Conservation (phyloP, 257 asterid species). For the Buddleja alternifolia region DNA sequence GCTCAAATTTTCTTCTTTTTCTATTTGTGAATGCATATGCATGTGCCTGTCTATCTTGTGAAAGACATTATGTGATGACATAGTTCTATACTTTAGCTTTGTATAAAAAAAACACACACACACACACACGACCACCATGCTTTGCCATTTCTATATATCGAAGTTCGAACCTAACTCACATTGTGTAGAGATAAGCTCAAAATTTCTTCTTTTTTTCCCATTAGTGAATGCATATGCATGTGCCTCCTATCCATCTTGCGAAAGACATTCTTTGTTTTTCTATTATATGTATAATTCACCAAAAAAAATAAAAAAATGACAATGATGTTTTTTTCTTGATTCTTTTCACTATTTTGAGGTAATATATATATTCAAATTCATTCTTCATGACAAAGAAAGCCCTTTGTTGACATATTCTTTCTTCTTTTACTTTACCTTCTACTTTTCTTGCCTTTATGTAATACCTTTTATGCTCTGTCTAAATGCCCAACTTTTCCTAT, state of each 20-base stretch:
- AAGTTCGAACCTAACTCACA: slow-evolving; percentile 28
- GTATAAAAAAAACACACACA: no score
- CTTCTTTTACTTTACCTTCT: slow-evolving; percentile 37
- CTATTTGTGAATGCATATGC: neutral
- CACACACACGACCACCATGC: no score
- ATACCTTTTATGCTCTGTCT: slow-evolving; percentile 20
- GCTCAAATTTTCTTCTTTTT: neutral
- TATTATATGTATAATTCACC: neutral
- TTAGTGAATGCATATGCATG: slow-evolving; percentile 31
- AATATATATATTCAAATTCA: slow-evolving; percentile 36
- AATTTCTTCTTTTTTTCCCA: neutral
- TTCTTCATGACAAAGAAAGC: slow-evolving; percentile 74
- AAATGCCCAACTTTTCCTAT: slow-evolving; percentile 29
- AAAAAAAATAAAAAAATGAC: no score
- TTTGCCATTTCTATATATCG: no score
- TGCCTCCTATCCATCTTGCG: slow-evolving; percentile 21
- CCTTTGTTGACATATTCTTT: slow-evolving; percentile 46
- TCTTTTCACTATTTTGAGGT: slow-evolving; percentile 30
- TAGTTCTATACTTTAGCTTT: no score
- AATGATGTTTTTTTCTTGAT: neutral
- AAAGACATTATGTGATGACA: no score
- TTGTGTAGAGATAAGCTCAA: slow-evolving; percentile 25
- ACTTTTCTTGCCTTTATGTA: slow-evolving; percentile 26
- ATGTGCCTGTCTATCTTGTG: no score
- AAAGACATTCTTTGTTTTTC: slow-evolving; percentile 2